Conservation (phyloP, 345 rosid species). For the thale cress (Arabidopsis thaliana) region TAIR10.1 NC_003071.7:11735501-11736000, state of each 20-base stretch:
- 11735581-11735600: conserved; percentile 15
- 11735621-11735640: background rate
- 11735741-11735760: conserved; percentile 10
- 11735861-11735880: conserved; percentile 33
- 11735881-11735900: conserved; percentile 41
- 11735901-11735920: conserved; percentile 33
- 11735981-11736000: conserved; percentile 92
- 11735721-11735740: background rate
- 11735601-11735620: conserved; percentile 23
- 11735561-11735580: conserved; percentile 36
- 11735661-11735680: conserved; percentile 2
- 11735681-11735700: conserved; percentile 12
- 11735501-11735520: background rate
- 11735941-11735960: conserved; percentile 79
- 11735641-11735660: background rate
- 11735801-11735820: conserved; percentile 33
- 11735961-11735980: conserved; percentile 91
- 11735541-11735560: conserved; percentile 8
- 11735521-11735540: background rate
- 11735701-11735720: conserved; percentile 27
- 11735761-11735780: background rate
- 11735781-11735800: conserved; percentile 33
- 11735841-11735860: conserved; percentile 41
- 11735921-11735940: conserved; percentile 76
- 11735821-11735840: conserved; percentile 38